Evolutionary conservation across 2,329 filamentous ascomycete genomes (phyloP), one percentile per base, ranked within the genome.

Genomic region (Microdochium nivale): DNA sequence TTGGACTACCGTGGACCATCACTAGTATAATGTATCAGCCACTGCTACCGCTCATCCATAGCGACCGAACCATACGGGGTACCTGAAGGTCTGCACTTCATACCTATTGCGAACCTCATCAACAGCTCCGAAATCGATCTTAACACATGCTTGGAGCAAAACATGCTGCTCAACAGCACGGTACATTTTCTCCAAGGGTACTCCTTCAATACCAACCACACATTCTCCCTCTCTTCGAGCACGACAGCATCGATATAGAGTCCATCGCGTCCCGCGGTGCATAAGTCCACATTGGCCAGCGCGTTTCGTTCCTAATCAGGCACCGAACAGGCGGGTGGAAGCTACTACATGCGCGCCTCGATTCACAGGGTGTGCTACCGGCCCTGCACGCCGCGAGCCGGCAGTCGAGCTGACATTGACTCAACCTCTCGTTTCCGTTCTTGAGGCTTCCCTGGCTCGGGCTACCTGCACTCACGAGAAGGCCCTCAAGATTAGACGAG

Each of bases 211-310:
- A 59, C 70, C 40, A 57, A 62, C 14, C 61, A 65, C 70, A 72
- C 58, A 61, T 59, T 3, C 53, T 72, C 2, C 57, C 61, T 1
- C 64, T 72, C 25, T 61, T 72, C 37, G 70, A 72, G 58, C 63
- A 72, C 1, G 70, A 72, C 58, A 69, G 70, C 16, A 58, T 68
- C 14, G 68, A 72, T 52, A 60, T 71, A 35, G 58, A 63, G 24
- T 68, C 69, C 16, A 58, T 69, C 13, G 3, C 53, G 2, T 60
- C 60, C 1, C 59, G 62, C 16, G 67, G 69, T 47, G 63, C 72
- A 2, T 70, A 69, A 37, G 53, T 72, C 43, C 69, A 70, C 49
- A 60, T 70, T 0, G 70, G 68, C 1, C 70, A 73, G 57, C 64
- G 70, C 3, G 69, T 62, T 40, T 67, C 64, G 5, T 65, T 71